Conservation (phyloP, 805 yeast genomes). For the Wickerhamiella spandovensis region DNA sequence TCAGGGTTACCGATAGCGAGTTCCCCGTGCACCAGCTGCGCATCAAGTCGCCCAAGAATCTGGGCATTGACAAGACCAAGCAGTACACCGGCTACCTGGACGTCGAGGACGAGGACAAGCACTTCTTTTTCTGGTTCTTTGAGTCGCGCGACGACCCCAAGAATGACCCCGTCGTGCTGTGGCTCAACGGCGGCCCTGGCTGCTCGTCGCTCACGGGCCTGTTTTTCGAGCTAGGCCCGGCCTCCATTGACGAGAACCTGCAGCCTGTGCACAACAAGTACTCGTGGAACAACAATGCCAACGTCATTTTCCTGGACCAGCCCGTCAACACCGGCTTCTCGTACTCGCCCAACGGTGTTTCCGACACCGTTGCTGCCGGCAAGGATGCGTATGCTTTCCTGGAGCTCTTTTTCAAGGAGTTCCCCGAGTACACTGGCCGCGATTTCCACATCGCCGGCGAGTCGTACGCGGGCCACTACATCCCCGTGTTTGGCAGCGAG, state of each 20-base stretch:
- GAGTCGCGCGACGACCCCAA: constrained; percentile 82
- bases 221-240: constrained; percentile 77
- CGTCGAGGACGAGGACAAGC: constrained; percentile 68
- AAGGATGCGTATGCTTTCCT: constrained; percentile 69
- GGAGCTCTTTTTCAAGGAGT: constrained; percentile 65
- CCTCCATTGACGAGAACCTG: constrained; percentile 45
- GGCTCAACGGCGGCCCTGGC: constrained; percentile 95
- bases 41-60: constrained; percentile 47
- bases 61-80: constrained; percentile 71
- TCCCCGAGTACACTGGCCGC: constrained; percentile 39
- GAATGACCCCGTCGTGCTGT: constrained; percentile 70
- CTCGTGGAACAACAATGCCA: constrained; percentile 77
- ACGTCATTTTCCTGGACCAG: constrained; percentile 76
- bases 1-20: constrained; percentile 10
- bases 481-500: constrained; percentile 79
- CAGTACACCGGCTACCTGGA: constrained; percentile 83
- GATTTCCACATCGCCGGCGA: constrained; percentile 84
- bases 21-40: constrained; percentile 39
- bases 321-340: constrained; percentile 80
- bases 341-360: constrained; percentile 48
- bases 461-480: constrained; percentile 82
- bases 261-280: constrained; percentile 58
- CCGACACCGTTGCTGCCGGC: constrained; percentile 70
- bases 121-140: constrained; percentile 72
- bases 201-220: constrained; percentile 81